A percentile compares a stretch with the other conserved stretches of the same genome.
These are phyloP conservation scores for Claviceps sp. DNA, from an alignment of 2,329 filamentous ascomycete genomes.

Conservation along the genomic window DNA sequence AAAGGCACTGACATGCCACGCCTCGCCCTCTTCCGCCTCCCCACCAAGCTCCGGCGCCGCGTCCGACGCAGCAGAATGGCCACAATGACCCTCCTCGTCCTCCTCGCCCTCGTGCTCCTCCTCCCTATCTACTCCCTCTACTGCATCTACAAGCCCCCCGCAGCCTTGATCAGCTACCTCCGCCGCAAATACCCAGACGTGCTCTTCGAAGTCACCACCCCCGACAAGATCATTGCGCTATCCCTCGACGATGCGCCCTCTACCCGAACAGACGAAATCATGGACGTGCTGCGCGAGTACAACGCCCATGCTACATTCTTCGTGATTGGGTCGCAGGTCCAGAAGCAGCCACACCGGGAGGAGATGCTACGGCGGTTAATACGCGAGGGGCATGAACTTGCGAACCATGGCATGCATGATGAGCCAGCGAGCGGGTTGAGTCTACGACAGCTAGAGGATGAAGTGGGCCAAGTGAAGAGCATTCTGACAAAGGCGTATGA, in stretches of 20 bases:
- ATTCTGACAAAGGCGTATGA: slow-evolving; percentile 45
- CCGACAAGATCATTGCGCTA: slow-evolving; percentile 58
- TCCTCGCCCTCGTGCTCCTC: slow-evolving; percentile 22
- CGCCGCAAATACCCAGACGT: slow-evolving; percentile 63
- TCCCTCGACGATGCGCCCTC: slow-evolving; percentile 84
- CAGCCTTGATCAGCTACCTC: slow-evolving; percentile 56
- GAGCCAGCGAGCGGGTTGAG: slow-evolving; percentile 55
- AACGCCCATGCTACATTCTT: slow-evolving; percentile 74
- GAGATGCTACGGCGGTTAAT: slow-evolving; percentile 43
- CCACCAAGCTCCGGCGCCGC: slow-evolving; percentile 42
- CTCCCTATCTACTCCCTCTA: slow-evolving; percentile 40
- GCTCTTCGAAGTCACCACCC: slow-evolving; percentile 52
- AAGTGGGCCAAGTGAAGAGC: slow-evolving; percentile 52
- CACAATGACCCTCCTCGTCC: slow-evolving; percentile 31
- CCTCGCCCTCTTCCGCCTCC: slow-evolving; percentile 38
- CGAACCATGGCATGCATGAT: slow-evolving; percentile 83
- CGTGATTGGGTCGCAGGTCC: slow-evolving; percentile 67
- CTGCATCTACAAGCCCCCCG: slow-evolving; percentile 69
- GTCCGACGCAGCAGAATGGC: slow-evolving; percentile 46
- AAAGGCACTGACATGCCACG: slow-evolving; percentile 20
- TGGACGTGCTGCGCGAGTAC: slow-evolving; percentile 51
- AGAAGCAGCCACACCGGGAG: slow-evolving; percentile 28
- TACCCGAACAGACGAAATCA: slow-evolving; percentile 54
- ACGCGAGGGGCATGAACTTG: slow-evolving; percentile 56
- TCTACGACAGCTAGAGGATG: slow-evolving; percentile 41